phyloP scores from a whole-genome alignment of 2,329 filamentous ascomycete genomes.

The Teratosphaeria zuluensis region DNA sequence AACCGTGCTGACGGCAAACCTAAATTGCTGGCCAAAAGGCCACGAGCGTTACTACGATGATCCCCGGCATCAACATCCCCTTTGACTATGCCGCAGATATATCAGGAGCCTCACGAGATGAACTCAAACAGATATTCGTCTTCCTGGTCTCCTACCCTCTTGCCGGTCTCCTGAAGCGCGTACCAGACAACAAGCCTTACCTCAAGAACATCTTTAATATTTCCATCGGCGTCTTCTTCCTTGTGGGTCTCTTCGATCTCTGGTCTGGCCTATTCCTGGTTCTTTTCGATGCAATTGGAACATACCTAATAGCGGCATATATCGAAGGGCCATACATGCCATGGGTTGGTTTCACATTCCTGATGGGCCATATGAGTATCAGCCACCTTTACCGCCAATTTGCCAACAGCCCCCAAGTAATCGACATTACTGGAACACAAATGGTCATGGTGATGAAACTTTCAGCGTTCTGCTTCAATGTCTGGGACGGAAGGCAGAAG shows the following conservation, averaged over 20 bases:
- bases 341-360: conserved; percentile 86
- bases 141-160: conserved; percentile 90
- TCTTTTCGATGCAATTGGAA: conserved; percentile 64
- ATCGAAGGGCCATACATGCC: conserved; percentile 90
- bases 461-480: conserved; percentile 93
- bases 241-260: conserved; percentile 85
- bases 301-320: conserved; percentile 75
- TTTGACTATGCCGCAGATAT: conserved; percentile 49
- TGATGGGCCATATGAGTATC: conserved; percentile 91
- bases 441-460: conserved; percentile 99
- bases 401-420: conserved; percentile 50
- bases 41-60: conserved; percentile 1
- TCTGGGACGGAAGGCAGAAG: conserved; percentile 79
- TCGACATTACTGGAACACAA: conserved; percentile 89
- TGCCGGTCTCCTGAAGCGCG: conserved; percentile 75
- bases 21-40: not conserved
- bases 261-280: conserved; percentile 78
- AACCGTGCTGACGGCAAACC: not conserved
- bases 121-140: conserved; percentile 80
- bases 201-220: conserved; percentile 86
- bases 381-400: conserved; percentile 79
- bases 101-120: conserved; percentile 55
- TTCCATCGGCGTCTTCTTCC: conserved; percentile 71
- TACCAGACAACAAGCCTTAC: conserved; percentile 74
- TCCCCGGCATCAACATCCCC: conserved; percentile 7